phyloP scores from a whole-genome alignment of 2,329 filamentous ascomycete genomes.

The Tolypocladium album region DNA sequence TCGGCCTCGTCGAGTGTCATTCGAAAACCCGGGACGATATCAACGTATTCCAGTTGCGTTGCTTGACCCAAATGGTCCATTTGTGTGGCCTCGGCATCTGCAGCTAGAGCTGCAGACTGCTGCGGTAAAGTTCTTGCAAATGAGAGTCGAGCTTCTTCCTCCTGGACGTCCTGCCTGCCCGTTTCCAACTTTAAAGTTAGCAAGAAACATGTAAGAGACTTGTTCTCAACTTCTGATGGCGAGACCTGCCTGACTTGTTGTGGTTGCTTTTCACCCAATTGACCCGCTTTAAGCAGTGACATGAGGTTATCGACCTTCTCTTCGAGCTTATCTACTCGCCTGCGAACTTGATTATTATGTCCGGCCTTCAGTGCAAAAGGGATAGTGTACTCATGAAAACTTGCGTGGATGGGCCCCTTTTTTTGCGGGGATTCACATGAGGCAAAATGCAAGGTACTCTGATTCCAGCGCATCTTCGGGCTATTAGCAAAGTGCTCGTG shows the following conservation, averaged over 20 bases:
- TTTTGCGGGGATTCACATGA: not conserved
- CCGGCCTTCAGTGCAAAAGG: too few relatives aligned
- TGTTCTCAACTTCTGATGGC: too few relatives aligned
- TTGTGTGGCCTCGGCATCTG: not conserved
- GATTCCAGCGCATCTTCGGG: not conserved
- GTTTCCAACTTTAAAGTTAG: too few relatives aligned
- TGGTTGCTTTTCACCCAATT: not conserved
- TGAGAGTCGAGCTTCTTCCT: too few relatives aligned
- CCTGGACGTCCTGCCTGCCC: too few relatives aligned
- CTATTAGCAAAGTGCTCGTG: not conserved
- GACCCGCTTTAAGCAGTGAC: not conserved
- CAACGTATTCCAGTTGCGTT: not conserved
- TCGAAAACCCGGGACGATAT: not conserved
- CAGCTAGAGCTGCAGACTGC: not conserved
- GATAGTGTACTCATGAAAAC: not conserved
- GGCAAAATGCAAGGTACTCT: not conserved
- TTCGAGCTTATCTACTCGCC: not conserved
- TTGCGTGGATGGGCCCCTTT: not conserved
- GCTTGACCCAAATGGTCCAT: not conserved
- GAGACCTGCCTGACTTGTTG: too few relatives aligned
- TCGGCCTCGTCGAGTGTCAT: not conserved
- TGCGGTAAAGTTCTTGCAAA: not conserved
- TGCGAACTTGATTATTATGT: not conserved
- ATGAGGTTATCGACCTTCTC: not conserved
- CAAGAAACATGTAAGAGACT: too few relatives aligned